Base-by-base conservation (phyloP, 129 eudicot species). In the Ambrosia artemisiifolia region DNA sequence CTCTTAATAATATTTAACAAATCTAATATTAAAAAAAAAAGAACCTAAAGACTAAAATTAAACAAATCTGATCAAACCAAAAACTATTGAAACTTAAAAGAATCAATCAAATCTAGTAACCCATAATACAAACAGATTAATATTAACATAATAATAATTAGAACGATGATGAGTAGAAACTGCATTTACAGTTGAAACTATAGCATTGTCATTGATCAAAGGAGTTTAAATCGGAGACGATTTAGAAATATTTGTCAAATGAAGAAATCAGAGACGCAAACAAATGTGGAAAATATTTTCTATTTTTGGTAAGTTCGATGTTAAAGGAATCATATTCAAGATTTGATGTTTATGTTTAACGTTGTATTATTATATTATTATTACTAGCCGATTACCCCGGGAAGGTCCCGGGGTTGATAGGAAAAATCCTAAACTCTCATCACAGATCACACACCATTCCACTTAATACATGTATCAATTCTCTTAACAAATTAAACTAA, bases 141-240 rank as follows among this genome's bases (percentile, higher is more conserved):
- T 24, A 24, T 40, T 40, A 40, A 40, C 44, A 40, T 2, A 40
- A 40, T 40, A 50, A 56, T n/a, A 20, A 71, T 71, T 0, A 42
- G 66, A 20, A 42, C 11, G 50, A 36, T 19, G 50, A 36, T 54
- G 9, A 57, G 44, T 72, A 12, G 55, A 20, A 24, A 72, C 7
- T 50, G 69, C 35, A 60, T 69, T 60, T 60, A 72, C 69, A 72
- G 77, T 72, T 46, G 77, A 72, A 60, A 72, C 46, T 60, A 72
- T 4, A 60, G n/a, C 47, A 72, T 7, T 60, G 69, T 1, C 34
- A 60, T 30, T 30, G 46, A 60, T 44, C 46, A 30, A 62, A 43
- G 67, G 54, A 55, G 66, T 38, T 12, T 6, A 8, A 71, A 35
- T 71, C 54, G 46, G 68, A 43, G 47, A 56, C 54, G 66, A 71